Percentiles rank a stretch among this genome's conserved stretches.
Evolutionary conservation across 768 basidiomycete species (phyloP).

Genomic region (Lactarius quietus): DNA sequence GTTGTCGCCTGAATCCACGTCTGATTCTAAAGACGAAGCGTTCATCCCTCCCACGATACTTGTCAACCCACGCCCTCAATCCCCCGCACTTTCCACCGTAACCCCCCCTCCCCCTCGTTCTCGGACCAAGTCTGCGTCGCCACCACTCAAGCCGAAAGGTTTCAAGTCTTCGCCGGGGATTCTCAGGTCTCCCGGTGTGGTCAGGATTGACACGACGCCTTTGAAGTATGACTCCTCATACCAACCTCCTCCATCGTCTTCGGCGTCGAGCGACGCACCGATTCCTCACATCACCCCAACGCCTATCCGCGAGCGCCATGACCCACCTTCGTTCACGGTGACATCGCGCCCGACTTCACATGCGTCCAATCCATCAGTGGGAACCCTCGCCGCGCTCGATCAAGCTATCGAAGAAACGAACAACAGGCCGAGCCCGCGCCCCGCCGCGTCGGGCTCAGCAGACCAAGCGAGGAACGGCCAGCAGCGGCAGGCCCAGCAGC

Average conservation of each 20-base stretch:
- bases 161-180: constrained; percentile 5
- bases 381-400: constrained; percentile 11
- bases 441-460: background rate
- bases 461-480: background rate
- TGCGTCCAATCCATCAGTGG: constrained; percentile 10
- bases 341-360: constrained; percentile 36
- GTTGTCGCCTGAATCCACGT: constrained; percentile 7
- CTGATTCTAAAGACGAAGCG: constrained; percentile 14
- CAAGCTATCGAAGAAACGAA: background rate
- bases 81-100: constrained; percentile 21
- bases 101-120: constrained; percentile 4
- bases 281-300: constrained; percentile 33
- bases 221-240: constrained; percentile 13
- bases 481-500: constrained; percentile 1
- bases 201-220: constrained; percentile 11
- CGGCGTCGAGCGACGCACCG: constrained; percentile 22
- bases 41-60: constrained; percentile 23
- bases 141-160: constrained; percentile 13
- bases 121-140: constrained; percentile 1
- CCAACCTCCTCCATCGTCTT: constrained; percentile 31
- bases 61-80: constrained; percentile 21
- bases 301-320: constrained; percentile 33
- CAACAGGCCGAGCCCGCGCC: background rate
- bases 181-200: background rate
- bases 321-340: constrained; percentile 35